These are phyloP conservation scores for Porodaedalea pini DNA, from an alignment of 1,284 basidiomycete genomes.

Conservation along the genomic window DNA sequence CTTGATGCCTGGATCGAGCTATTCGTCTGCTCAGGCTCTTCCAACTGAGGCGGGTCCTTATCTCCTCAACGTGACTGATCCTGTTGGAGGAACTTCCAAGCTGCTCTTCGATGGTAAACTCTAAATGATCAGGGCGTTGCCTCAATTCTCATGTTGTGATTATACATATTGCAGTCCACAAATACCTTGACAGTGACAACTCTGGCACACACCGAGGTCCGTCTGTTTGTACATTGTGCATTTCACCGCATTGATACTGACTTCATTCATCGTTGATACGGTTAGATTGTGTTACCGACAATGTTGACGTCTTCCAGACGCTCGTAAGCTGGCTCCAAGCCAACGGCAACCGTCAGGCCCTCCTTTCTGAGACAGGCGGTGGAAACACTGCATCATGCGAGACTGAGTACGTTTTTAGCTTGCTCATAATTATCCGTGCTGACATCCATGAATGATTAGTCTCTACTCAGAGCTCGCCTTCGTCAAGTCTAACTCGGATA, in stretches of 20 bases:
- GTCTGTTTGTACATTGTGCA: background rate
- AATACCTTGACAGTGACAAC: conserved; percentile 59
- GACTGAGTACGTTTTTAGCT: conserved; percentile 31
- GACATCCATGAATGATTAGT: conserved; percentile 28
- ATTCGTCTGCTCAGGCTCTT: conserved; percentile 43
- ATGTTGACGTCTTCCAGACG: conserved; percentile 42
- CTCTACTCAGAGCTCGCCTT: conserved; percentile 44
- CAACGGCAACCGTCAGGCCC: conserved; percentile 51
- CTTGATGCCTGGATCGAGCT: conserved; percentile 44
- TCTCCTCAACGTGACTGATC: conserved; percentile 52
- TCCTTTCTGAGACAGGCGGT: conserved; percentile 57
- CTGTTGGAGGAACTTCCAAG: conserved; percentile 45
- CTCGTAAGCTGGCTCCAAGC: conserved; percentile 45
- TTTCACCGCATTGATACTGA: background rate
- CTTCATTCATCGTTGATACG: background rate
- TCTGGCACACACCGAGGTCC: conserved; percentile 44
- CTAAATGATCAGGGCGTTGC: background rate
- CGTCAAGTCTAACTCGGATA: conserved; percentile 43
- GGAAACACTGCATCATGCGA: conserved; percentile 51
- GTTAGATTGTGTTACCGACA: conserved; percentile 30
- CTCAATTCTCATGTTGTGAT: conserved; percentile 24
- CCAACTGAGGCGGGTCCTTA: conserved; percentile 50
- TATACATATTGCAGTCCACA: conserved; percentile 43
- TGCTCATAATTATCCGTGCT: background rate
- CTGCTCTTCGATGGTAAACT: conserved; percentile 53